Evolutionary conservation across 805 yeast genomes (phyloP), one percentile per base, ranked within the genome.

Genomic region (Peterozyma xylosa): DNA sequence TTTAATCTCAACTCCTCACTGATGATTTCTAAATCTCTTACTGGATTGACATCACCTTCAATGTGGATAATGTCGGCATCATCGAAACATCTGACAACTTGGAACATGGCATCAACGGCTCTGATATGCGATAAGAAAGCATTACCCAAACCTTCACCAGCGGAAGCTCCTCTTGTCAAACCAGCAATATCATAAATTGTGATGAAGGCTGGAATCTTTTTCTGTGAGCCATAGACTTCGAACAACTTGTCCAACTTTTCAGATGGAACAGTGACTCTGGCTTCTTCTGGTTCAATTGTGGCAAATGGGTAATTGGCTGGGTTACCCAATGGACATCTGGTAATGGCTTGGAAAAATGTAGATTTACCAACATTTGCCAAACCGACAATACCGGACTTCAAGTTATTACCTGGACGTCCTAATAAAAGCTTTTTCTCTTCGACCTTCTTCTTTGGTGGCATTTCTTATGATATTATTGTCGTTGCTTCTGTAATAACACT

Each of bases 251-350:
- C 73, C 17, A 82, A 64, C 46, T 73, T 68, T 16, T 60, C 55
- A 11, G 78, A 71, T 46, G 73, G 83, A 40, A 74, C 82, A 9
- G 71, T 54, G 5, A 76, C 75, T 41, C 72, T 62, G 32, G 82
- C 80, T 57, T 80, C 83, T 53, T 77, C 86, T 0, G 88, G 86
- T 44, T 81, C 86, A 45, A 82, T 82, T 9, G 89, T 82, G 9
- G 89, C 89, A 62, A 80, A 82, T 7, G 89, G 88, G 58, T 81
- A 76, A 53, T 76, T 76, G 35, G 82, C 82, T 1, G 87, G 79
- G 55, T 80, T 81, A 2, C 89, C 87, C 38, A 81, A 66, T 7
- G 68, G 68, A 33, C 81, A 75, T 48, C 66, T 70, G 32, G 88
- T 80, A 45, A 82, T 73, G 16, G 86, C 76, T 53, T 73, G 79